Evolutionary conservation across 2,329 filamentous ascomycete genomes (phyloP).

Genomic region (Fusarium fracticaudum): DNA sequence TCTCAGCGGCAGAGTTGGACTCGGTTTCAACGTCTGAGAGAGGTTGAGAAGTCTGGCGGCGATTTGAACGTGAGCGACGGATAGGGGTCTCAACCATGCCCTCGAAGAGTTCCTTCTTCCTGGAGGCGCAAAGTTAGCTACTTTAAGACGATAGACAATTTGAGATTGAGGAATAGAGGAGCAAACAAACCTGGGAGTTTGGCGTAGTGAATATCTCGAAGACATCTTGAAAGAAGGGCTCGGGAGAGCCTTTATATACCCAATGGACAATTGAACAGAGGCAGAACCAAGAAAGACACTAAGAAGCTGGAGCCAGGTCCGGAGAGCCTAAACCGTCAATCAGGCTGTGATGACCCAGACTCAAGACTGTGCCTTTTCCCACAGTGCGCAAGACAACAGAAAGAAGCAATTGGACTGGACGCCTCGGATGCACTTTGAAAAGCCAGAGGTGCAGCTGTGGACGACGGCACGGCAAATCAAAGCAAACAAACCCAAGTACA

Average conservation of each 20-base stretch:
- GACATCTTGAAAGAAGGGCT: constrained; percentile 46
- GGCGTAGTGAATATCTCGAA: constrained; percentile 51
- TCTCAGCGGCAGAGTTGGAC: constrained; percentile 57
- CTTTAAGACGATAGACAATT: neutral
- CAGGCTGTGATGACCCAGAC: constrained; percentile 11
- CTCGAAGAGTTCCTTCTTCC: constrained; percentile 70
- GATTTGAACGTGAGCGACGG: constrained; percentile 57
- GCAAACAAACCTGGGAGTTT: constrained; percentile 50
- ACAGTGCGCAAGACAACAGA: constrained; percentile 18
- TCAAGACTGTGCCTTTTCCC: constrained; percentile 13
- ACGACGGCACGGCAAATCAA: neutral
- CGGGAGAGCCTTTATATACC: constrained; percentile 37
- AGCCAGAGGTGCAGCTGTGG: constrained; percentile 11
- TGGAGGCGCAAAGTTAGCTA: constrained; percentile 40
- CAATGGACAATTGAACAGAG: neutral
- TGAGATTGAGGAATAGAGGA: neutral
- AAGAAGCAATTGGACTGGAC: constrained; percentile 22
- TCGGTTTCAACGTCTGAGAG: constrained; percentile 61
- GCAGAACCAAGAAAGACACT: neutral
- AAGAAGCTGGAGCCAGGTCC: neutral
- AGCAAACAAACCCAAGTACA: constrained; percentile 2
- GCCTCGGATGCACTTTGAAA: constrained; percentile 14
- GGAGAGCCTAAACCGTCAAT: constrained; percentile 3
- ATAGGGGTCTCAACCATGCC: constrained; percentile 68
- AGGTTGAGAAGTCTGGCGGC: constrained; percentile 61